Evolutionary conservation across 2,329 filamentous ascomycete species (phyloP), one percentile per base, ranked within the genome.

Genomic region (Leptographium wingfieldii): DNA sequence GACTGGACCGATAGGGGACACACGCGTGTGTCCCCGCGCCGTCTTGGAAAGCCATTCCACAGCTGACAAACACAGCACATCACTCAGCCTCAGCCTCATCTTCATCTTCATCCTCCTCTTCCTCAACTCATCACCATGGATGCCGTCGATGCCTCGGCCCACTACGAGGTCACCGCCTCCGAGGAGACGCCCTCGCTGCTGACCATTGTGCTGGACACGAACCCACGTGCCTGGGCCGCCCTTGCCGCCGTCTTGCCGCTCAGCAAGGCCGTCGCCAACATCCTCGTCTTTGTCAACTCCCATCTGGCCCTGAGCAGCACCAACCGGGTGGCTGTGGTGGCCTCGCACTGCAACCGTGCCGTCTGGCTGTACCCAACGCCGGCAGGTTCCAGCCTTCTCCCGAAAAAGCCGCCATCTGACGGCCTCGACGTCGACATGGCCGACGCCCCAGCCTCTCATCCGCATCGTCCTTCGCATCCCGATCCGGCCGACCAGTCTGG

Each of bases 241-340:
- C 82, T 97, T 53, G 79, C 85, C 62, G 74, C 83, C 60, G 82
- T 82, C 38, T 84, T 97, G 9, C 84, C 92, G 33, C 82, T 99
- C 62, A 88, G 88, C 56, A 86, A 87, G 68, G 90, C 90, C 63
- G 79, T 99, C 62, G 90, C 92, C 63, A 84, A 92, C 73, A 82
- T 97, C 64, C 86, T 97, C 68, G 87, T 99, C 76, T 97, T 96
- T 75, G 86, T 96, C 75, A 97, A 99, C 73, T 90, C 92, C 59
- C 95, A 99, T 70, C 81, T 99, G 38, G 91, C 94, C 65, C 92
- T 92, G 70, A 95, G 92, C 73, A 92, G 94, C 72, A 84, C 88
- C 59, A 97, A 97, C 74, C 88, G 92, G 71, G 89, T 97, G 56
- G 91, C 92, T 63, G 82, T 99, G 19, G 83, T 99, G 63, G 94